Evolutionary conservation across 352 stramenopile genomes (phyloP).

Genomic region (Globisporangium ultimum): DNA sequence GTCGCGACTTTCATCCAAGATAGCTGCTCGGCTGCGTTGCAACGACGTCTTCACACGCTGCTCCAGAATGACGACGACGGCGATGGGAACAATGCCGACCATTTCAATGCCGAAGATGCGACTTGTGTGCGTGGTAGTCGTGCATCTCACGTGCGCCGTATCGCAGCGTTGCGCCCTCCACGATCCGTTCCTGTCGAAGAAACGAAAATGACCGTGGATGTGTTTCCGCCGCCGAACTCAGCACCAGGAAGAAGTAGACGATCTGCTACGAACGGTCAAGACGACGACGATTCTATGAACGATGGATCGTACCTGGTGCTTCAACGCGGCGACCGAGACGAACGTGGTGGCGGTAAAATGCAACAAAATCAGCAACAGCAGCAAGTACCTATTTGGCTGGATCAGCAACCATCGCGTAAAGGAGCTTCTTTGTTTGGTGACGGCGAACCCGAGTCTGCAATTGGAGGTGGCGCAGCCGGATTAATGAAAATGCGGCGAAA

Average conservation of each 20-base stretch:
- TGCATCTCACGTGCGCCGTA: constrained; percentile 64
- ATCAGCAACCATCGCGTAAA: constrained; percentile 29
- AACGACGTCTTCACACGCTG: constrained; percentile 52
- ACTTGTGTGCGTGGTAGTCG: constrained; percentile 68
- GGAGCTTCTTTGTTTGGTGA: constrained; percentile 21
- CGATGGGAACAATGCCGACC: constrained; percentile 44
- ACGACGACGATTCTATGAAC: constrained; percentile 32
- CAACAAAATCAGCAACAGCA: constrained; percentile 17
- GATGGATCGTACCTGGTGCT: constrained; percentile 26
- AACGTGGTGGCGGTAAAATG: constrained; percentile 6
- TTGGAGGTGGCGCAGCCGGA: constrained; percentile 52
- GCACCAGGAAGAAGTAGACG: constrained; percentile 56
- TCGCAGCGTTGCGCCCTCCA: constrained; percentile 62
- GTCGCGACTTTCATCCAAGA: constrained; percentile 48
- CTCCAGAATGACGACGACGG: constrained; percentile 33
- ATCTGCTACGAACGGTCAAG: constrained; percentile 6
- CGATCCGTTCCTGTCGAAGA: constrained; percentile 69
- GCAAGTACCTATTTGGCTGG: constrained; percentile 60
- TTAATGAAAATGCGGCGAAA: constrained; percentile 71
- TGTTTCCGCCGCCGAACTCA: constrained; percentile 68
- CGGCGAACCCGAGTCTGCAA: constrained; percentile 28
- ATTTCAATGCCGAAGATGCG: constrained; percentile 47
- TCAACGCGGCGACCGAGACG: constrained; percentile 16
- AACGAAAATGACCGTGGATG: constrained; percentile 48
- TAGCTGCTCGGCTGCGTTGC: constrained; percentile 52